Conservation (phyloP, 2,329 filamentous ascomycete genomes). For the Botrytis fragariae region DNA sequence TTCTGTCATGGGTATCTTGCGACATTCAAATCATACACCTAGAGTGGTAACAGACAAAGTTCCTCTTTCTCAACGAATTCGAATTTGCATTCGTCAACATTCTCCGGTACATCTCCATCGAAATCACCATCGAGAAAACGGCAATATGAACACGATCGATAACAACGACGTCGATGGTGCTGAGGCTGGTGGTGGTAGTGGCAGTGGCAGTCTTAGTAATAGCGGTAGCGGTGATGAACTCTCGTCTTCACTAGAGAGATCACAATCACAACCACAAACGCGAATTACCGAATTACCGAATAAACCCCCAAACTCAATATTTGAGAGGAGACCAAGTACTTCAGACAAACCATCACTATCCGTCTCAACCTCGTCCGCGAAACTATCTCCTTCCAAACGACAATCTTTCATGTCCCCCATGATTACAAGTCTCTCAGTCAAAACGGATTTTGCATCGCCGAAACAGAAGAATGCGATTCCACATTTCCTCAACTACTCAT, state of each 20-base stretch:
- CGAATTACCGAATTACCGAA: background rate
- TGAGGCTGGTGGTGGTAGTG: background rate
- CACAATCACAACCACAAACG: background rate
- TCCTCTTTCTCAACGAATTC: conserved; percentile 13
- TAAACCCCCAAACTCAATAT: background rate
- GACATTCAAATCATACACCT: conserved; percentile 10
- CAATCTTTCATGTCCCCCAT: background rate
- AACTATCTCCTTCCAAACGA: conserved; percentile 5
- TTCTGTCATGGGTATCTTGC: conserved; percentile 15
- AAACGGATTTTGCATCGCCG: conserved; percentile 5
- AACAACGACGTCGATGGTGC: background rate
- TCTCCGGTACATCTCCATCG: conserved; percentile 3
- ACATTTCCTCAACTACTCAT: background rate
- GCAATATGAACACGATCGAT: background rate
- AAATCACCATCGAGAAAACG: conserved; percentile 1
- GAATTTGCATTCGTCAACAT: conserved; percentile 16
- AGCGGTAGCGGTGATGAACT: background rate
- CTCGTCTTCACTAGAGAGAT: background rate
- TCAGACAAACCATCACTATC: conserved; percentile 13
- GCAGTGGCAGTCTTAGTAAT: background rate
- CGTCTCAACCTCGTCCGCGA: conserved; percentile 8
- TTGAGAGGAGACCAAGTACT: conserved; percentile 8
- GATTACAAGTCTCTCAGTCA: conserved; percentile 6
- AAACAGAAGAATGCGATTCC: conserved; percentile 1
- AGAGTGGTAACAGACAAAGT: conserved; percentile 3